A percentile compares a stretch with the other conserved stretches of the same genome.
phyloP scores from a whole-genome alignment of 345 rosid species.

The Cardamine occulta region DNA sequence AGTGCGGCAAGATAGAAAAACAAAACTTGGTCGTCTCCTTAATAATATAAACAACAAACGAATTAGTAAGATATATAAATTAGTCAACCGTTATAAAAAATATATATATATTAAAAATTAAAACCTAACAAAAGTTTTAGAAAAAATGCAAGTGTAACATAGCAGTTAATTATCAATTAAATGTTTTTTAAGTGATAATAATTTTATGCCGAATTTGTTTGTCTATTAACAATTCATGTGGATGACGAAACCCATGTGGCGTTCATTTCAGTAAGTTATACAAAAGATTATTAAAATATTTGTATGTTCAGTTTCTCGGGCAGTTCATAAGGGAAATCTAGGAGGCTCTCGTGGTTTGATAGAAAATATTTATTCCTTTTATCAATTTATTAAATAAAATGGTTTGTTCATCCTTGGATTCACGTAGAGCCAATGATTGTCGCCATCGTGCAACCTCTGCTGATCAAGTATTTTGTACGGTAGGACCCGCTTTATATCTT shows the following conservation, averaged over 20 bases:
- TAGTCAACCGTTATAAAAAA: too few species aligned
- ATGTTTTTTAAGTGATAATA: background rate
- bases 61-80: background rate
- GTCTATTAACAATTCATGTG: constrained; percentile 2
- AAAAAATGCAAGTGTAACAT: background rate
- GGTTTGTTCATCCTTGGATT: constrained; percentile 34
- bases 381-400: background rate
- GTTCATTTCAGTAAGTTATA: constrained; percentile 12
- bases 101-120: background rate
- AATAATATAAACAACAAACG: background rate
- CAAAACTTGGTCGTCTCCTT: background rate
- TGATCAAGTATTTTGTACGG: constrained; percentile 20
- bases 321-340: constrained; percentile 65
- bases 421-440: constrained; percentile 46
- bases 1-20: background rate
- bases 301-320: constrained; percentile 62
- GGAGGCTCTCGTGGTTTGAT: constrained; percentile 40
- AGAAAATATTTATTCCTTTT: background rate
- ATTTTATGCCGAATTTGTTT: background rate
- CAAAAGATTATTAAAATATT: constrained; percentile 9
- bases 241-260: constrained; percentile 40
- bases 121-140: background rate
- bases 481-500: constrained; percentile 8
- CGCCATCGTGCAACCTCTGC: constrained; percentile 39
- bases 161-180: background rate